These are phyloP conservation scores for Austroboletus eburneus DNA, from an alignment of 768 basidiomycete species.

Conservation along the genomic window DNA sequence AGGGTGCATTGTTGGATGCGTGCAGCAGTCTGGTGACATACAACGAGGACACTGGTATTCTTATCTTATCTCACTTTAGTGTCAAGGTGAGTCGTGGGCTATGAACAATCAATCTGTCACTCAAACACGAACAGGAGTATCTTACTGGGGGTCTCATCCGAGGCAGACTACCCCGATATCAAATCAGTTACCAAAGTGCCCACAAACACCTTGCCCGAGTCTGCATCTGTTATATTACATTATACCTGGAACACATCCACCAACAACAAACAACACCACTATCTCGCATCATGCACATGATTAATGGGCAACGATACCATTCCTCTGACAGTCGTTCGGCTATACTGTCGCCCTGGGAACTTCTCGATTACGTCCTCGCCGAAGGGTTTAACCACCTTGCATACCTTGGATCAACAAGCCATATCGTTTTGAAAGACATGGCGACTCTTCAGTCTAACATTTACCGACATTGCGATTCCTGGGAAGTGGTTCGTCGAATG, in stretches of 20 bases:
- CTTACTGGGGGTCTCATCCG: conserved; percentile 2
- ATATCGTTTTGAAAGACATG: conserved; percentile 3
- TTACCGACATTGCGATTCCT: neutral
- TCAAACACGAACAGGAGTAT: conserved; percentile 9
- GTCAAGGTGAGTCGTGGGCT: conserved; percentile 14
- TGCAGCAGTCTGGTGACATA: conserved; percentile 16
- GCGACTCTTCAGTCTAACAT: neutral
- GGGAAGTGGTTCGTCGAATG: conserved; percentile 1
- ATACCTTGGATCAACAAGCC: neutral
- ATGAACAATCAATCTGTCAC: neutral
- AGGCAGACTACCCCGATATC: conserved; percentile 1
- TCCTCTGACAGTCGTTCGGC: neutral
- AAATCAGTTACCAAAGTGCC: conserved; percentile 2
- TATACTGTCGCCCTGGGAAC: neutral
- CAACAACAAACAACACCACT: neutral
- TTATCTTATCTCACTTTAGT: conserved; percentile 21
- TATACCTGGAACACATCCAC: conserved; percentile 2
- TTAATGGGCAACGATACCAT: neutral
- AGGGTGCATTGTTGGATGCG: conserved; percentile 6
- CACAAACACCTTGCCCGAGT: conserved; percentile 5
- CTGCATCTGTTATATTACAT: conserved; percentile 3
- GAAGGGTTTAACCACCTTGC: conserved; percentile 6
- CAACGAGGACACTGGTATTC: conserved; percentile 5
- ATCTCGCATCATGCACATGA: neutral
- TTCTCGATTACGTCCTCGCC: conserved; percentile 5